Conservation (phyloP, 1,139 yeast species). For the Hansenula lynferdii region DNA sequence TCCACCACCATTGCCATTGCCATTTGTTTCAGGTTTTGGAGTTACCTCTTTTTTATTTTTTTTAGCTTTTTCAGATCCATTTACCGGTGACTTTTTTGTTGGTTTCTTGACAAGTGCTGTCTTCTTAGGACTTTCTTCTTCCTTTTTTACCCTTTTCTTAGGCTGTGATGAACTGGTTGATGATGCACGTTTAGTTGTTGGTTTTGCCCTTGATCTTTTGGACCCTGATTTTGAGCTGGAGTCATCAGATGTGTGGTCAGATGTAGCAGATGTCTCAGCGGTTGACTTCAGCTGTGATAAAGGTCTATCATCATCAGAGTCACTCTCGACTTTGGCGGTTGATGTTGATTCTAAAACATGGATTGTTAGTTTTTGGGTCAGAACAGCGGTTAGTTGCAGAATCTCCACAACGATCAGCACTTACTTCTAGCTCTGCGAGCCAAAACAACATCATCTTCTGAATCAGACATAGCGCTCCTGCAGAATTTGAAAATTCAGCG, state of each 20-base stretch:
- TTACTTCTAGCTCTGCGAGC: slow-evolving; percentile 5
- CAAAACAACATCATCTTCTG: slow-evolving; percentile 23
- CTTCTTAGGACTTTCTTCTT: background rate
- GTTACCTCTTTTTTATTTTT: slow-evolving; percentile 2
- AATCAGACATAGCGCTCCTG: slow-evolving; percentile 20
- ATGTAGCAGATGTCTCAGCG: background rate
- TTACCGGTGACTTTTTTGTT: too few species aligned
- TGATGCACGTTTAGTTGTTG: background rate
- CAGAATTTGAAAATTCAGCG: too few species aligned
- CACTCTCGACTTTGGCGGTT: background rate
- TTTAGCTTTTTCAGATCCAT: too few species aligned
- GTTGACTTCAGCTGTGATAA: slow-evolving; percentile 1
- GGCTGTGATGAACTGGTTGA: background rate
- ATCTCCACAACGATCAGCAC: background rate
- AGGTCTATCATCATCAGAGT: background rate
- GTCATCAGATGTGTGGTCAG: background rate
- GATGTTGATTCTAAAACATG: background rate
- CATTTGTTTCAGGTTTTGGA: background rate
- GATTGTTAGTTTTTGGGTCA: slow-evolving; percentile 3
- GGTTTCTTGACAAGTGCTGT: too few species aligned
- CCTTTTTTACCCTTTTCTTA: background rate
- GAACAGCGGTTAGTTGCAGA: slow-evolving; percentile 15
- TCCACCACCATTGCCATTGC: too few species aligned
- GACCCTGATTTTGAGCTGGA: background rate
- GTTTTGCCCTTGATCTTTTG: background rate